Evolutionary conservation across 163 green algal genomes (phyloP), one percentile per base, ranked within the genome.

Genomic region (Smithsoniella earleae): DNA sequence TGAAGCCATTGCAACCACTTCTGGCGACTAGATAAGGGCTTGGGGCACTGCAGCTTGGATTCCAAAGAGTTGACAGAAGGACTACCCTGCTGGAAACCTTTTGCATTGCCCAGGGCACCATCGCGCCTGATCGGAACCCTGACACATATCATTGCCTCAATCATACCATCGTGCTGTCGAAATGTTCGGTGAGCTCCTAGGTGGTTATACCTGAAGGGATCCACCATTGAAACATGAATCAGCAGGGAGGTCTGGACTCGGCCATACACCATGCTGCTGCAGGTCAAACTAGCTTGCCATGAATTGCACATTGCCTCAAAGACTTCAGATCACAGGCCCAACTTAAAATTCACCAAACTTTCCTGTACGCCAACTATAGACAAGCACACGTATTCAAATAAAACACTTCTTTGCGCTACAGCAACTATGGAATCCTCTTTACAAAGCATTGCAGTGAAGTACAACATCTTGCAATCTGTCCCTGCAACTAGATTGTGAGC

Each of bases 121-220:
- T n/a, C n/a, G n/a, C n/a, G n/a, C n/a, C n/a, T n/a, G n/a, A n/a
- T n/a, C n/a, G 58, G 58, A 13, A 69, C 25, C 25, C 25, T 30
- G 58, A 38, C 58, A 30, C 22, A 40, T 3, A 69, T 36, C 31
- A 69, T 69, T 5, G 58, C 58, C 58, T 69, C 58, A n/a, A 34
- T 36, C 58, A 5, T 22, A 34, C 58, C 58, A 30, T 43, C 30
- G 25, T 69, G 58, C 20, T 33, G 27, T 4, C 6, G 10, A 38
- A 69, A 69, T 38, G 27, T 30, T 33, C 58, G 20, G 25, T 69
- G 58, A 5, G 58, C 58, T 4, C 58, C 58, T 45, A 45, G 58
- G 25, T 69, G 58, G 34, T 69, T 69, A 13, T 69, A 69, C 27
- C 58, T 69, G 49, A 10, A 54, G 40, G 40, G 10, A 49, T 49